Evolutionary conservation across 2,329 filamentous ascomycete genomes (phyloP), one percentile per base, ranked within the genome.

Genomic region (Alternaria angustiovoidea): DNA sequence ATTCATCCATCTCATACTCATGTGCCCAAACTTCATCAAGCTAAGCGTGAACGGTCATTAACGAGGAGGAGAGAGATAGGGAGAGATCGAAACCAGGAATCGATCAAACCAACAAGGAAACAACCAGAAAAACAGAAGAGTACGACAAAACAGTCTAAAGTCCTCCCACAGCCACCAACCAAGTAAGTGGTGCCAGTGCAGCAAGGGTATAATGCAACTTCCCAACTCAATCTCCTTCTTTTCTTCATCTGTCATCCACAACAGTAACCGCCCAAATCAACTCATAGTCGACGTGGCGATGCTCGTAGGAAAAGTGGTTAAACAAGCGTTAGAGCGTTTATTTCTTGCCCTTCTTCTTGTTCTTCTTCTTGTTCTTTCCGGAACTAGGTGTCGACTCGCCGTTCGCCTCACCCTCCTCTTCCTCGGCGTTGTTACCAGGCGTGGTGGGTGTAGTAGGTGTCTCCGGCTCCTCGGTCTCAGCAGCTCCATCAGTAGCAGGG

Each of bases 261-360:
- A 41, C 39, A 41, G 39, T 14, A 18, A 41, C 4, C 11, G 5
- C 18, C n/a, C 28, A 11, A 30, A 30, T 30, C 28, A 30, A 30
- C 28, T 30, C 28, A 30, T 12, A 11, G 36, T 39, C n/a, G n/a
- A 8, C 7, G n/a, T n/a, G n/a, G n/a, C n/a, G 36, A 20, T 18
- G 9, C 36, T 8, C 36, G 36, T 39, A 39, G 42, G 22, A 47
- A 46, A 54, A 54, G 24, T 36, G 28, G 42, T 54, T 16, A 30
- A 49, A 32, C 34, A 51, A 26, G 32, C 32, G 8, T 44, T 20
- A 22, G 52, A 32, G 38, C 26, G n/a, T 44, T 57, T 59, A 65
- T 65, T 65, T 65, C 63, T 65, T 65, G 61, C 60, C 60, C 54
- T 65, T 64, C 62, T 62, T 62, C 59, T 62, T 62, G 55, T 59